Conservation (phyloP, 2,329 filamentous ascomycete genomes). For the Pyricularia grisea region DNA sequence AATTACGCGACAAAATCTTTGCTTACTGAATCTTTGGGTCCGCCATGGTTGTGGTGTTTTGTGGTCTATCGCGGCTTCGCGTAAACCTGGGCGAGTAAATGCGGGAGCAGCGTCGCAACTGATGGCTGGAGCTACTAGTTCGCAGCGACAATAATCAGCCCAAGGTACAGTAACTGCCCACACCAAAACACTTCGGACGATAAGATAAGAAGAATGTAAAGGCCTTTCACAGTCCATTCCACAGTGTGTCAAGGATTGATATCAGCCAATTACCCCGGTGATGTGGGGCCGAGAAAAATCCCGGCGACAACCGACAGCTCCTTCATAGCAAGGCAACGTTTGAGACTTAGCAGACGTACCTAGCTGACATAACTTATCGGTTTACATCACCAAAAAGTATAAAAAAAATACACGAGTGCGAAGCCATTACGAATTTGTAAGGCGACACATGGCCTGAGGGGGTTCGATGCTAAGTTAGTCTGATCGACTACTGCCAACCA, state of each 20-base stretch:
- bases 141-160: not conserved
- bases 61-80: conserved; percentile 5
- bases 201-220: not conserved
- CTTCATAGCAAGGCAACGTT: not conserved
- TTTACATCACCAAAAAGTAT: not conserved
- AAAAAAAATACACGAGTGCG: not conserved
- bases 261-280: not conserved
- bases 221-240: not conserved
- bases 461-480: not conserved
- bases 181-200: not conserved
- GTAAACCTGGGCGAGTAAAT: not conserved
- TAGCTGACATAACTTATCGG: not conserved
- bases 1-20: conserved; percentile 5
- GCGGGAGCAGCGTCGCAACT: not conserved
- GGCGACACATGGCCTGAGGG: not conserved
- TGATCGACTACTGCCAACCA: conserved; percentile 2
- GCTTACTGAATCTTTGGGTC: conserved; percentile 65
- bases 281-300: conserved; percentile 1
- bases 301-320: conserved; percentile 2
- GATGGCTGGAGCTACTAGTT: not conserved
- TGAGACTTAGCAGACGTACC: not conserved
- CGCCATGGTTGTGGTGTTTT: conserved; percentile 37
- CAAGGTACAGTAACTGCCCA: not conserved
- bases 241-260: not conserved
- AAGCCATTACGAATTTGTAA: not conserved